Base-by-base conservation (phyloP, 257 asterid species). In the Nicotiana paniculata region DNA sequence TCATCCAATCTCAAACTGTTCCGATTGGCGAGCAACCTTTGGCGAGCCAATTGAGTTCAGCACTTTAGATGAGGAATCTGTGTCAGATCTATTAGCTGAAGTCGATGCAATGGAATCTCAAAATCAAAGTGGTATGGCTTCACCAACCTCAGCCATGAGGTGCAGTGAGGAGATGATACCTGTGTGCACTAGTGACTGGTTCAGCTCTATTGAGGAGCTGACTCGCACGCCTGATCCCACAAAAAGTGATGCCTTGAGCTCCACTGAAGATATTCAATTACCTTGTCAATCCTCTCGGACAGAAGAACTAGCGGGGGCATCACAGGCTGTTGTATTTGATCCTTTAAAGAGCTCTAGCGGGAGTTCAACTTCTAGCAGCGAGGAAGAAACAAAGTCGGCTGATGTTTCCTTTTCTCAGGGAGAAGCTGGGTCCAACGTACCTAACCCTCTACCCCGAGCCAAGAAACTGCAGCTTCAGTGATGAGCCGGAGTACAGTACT, bases 51-150 rank as follows among this genome's bases (percentile, higher is more conserved):
- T 93, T 43, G 97, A 91, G 85, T 89, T 93, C 32, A 91, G 85
- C 57, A 91, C 92, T 69, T 77, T 93, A 72, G 95, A 91, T 35
- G 97, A 93, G 89, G 97, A 93, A 48, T 91, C 94, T 0, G 91
- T 93, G 18, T 93, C 97, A 1, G 97, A 92, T 84, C 87, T 93
- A 77, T 70, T 93, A 61, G 97, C 95, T 28, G 97, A 93, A 88
- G 97, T 91, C 5, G 97, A 88, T 82, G 97, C 97, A 30, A 90
- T 91, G 94, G 91, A 89, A 80, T 86, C 90, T 30, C 88, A 75
- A 26, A 75, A 39, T 75, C 63, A 83, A 80, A 85, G 89, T 83
- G 92, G 92, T 54, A 83, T 88, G 86, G 87, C 83, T 68, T 89
- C 92, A 18, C 90, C 92, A 17, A 88, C 92, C 79, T 89, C 92